phyloP scores from a whole-genome alignment of 1,284 basidiomycete genomes.

The Cutaneotrichosporon sp. region DNA sequence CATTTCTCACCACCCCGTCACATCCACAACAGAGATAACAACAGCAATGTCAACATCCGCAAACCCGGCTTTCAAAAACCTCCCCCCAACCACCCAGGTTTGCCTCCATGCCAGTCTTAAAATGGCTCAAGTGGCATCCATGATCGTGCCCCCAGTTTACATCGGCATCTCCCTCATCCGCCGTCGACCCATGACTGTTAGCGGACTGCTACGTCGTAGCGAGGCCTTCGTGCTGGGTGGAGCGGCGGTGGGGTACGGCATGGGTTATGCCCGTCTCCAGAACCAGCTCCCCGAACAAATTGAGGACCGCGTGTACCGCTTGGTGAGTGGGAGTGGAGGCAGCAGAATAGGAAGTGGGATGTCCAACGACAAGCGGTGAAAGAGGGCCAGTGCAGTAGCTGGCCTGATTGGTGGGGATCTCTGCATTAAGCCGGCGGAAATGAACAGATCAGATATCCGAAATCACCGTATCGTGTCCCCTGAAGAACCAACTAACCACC shows the following conservation, averaged over 20 bases:
- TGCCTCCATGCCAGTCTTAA: constrained; percentile 32
- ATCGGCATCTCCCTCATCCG: constrained; percentile 28
- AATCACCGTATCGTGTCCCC: no score
- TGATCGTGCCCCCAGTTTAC: constrained; percentile 41
- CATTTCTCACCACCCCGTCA: not conserved
- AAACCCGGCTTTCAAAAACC: constrained; percentile 24
- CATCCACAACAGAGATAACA: not conserved
- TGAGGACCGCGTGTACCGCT: constrained; percentile 25
- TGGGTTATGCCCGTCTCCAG: constrained; percentile 26
- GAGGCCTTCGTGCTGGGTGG: constrained; percentile 22
- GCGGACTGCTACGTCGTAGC: constrained; percentile 26
- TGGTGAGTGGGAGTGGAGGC: no score
- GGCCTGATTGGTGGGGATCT: no score
- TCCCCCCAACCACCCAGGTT: constrained; percentile 29
- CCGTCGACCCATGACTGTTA: constrained; percentile 32
- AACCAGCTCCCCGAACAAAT: constrained; percentile 30
- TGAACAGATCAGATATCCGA: no score
- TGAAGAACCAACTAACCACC: no score
- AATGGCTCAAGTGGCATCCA: constrained; percentile 36
- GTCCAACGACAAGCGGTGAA: no score
- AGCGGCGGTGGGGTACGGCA: constrained; percentile 22
- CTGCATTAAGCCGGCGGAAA: no score
- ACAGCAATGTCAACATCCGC: constrained; percentile 32
- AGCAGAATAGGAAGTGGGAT: no score
- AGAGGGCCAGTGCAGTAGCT: no score